These are phyloP conservation scores for Nigrograna mackinnonii DNA, from an alignment of 2,329 filamentous ascomycete genomes.

Conservation along the genomic window DNA sequence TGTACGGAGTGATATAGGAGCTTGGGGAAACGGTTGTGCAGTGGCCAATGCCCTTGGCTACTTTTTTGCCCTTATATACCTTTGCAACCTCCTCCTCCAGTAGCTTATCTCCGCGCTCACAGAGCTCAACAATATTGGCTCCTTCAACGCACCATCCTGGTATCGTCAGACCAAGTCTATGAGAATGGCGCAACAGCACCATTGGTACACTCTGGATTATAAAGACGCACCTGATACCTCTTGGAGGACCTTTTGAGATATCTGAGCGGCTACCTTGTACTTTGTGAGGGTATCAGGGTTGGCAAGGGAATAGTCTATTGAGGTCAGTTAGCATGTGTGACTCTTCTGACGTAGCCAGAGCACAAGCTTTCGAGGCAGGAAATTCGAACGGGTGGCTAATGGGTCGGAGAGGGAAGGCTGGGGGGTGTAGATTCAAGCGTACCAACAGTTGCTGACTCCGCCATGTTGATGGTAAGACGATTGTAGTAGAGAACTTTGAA, in stretches of 20 bases:
- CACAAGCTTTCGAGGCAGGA: constrained; percentile 9
- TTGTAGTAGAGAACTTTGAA: too few species aligned
- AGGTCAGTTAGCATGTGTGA: constrained; percentile 26
- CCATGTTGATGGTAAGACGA: constrained; percentile 34
- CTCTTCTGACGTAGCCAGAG: constrained; percentile 16
- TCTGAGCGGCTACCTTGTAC: constrained; percentile 95
- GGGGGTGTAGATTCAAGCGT: too few species aligned
- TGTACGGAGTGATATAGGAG: constrained; percentile 95
- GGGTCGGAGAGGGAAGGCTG: background rate
- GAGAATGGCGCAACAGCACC: too few species aligned
- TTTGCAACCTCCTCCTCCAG: constrained; percentile 91
- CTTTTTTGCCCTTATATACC: constrained; percentile 98
- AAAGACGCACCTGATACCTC: constrained; percentile 66
- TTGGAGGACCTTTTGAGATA: constrained; percentile 93
- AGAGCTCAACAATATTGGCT: constrained; percentile 91
- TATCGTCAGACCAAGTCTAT: background rate
- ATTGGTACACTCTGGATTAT: constrained; percentile 7
- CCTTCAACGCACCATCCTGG: constrained; percentile 74
- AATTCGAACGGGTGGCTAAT: background rate
- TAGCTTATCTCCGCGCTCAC: constrained; percentile 93
- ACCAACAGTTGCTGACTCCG: constrained; percentile 33
- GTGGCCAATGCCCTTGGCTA: constrained; percentile 90
- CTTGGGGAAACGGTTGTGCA: constrained; percentile 94
- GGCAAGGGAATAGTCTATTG: constrained; percentile 80
- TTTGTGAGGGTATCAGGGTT: constrained; percentile 97